These are phyloP conservation scores for Austroboletus eburneus DNA, from an alignment of 768 basidiomycete genomes.

Conservation along the genomic window DNA sequence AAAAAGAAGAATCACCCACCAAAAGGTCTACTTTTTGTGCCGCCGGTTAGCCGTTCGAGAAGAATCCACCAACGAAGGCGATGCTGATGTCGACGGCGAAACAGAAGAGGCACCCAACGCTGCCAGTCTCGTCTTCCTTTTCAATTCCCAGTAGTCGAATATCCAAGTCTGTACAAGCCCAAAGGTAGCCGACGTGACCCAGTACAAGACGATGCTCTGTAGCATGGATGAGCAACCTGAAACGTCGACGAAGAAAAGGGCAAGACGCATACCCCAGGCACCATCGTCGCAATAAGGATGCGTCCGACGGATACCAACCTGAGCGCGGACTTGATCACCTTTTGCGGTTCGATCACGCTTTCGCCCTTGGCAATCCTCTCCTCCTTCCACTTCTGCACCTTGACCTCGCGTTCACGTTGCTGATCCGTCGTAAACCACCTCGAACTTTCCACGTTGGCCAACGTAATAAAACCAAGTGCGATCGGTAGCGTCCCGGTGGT, in stretches of 20 bases:
- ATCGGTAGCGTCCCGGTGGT: slow-evolving; percentile 68
- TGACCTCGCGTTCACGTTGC: slow-evolving; percentile 47
- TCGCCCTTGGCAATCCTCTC: slow-evolving; percentile 40
- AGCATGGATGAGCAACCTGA: slow-evolving; percentile 5
- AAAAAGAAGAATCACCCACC: slow-evolving; percentile 16
- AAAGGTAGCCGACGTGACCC: slow-evolving; percentile 72
- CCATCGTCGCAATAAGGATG: slow-evolving; percentile 62
- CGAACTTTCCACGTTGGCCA: slow-evolving; percentile 77
- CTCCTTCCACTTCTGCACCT: slow-evolving; percentile 45
- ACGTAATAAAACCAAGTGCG: slow-evolving; percentile 63
- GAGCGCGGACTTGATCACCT: slow-evolving; percentile 52
- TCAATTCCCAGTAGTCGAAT: slow-evolving; percentile 60
- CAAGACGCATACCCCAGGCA: slow-evolving; percentile 54
- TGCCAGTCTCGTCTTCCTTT: slow-evolving; percentile 28
- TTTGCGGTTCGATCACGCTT: slow-evolving; percentile 42
- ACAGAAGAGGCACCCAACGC: not conserved
- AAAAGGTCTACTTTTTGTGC: slow-evolving; percentile 13
- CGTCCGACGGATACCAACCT: slow-evolving; percentile 58
- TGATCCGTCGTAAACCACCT: slow-evolving; percentile 66
- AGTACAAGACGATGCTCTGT: slow-evolving; percentile 65
- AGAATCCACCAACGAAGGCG: not conserved
- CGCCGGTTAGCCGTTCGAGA: not conserved
- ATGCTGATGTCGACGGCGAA: not conserved
- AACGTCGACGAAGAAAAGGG: slow-evolving; percentile 16
- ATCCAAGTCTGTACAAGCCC: slow-evolving; percentile 73